phyloP scores from a whole-genome alignment of 2,329 filamentous ascomycete genomes.

The Ophiostoma sp. region DNA sequence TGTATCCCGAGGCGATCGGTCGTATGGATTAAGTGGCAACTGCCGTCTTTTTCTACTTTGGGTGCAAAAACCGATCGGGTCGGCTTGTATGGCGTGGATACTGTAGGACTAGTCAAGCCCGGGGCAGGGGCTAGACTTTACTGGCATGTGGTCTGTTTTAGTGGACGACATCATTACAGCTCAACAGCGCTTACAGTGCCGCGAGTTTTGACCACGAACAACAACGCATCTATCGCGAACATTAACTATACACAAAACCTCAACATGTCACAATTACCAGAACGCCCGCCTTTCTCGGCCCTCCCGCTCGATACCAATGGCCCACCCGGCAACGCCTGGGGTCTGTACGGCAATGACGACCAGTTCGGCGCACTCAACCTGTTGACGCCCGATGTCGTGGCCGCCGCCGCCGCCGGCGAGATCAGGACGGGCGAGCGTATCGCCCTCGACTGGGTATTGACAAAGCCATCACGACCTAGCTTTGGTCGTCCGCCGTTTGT shows the following conservation, averaged over 20 bases:
- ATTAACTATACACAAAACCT: neutral
- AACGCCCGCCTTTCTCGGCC: slow-evolving; percentile 36
- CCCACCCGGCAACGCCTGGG: slow-evolving; percentile 44
- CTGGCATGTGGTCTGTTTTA: no score
- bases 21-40: no score
- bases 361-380: slow-evolving; percentile 39
- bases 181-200: no score
- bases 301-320: slow-evolving; percentile 32
- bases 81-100: no score
- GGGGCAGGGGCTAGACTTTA: no score
- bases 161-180: no score
- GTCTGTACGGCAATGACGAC: slow-evolving; percentile 48
- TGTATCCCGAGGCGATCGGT: no score
- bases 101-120: no score
- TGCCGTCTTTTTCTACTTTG: no score
- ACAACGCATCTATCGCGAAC: no score
- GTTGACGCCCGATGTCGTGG: slow-evolving; percentile 30
- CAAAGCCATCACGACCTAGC: slow-evolving; percentile 45
- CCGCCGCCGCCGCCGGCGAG: slow-evolving; percentile 42
- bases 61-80: no score
- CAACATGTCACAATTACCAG: slow-evolving; percentile 32
- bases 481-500: slow-evolving; percentile 50
- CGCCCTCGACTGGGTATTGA: slow-evolving; percentile 61
- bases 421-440: slow-evolving; percentile 58
- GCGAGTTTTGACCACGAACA: no score